Percentiles rank a stretch among this genome's conserved stretches.
These are phyloP conservation scores for Backusella sp. DNA, from an alignment of 192 early-diverging fungal genomes.

Conservation along the genomic window DNA sequence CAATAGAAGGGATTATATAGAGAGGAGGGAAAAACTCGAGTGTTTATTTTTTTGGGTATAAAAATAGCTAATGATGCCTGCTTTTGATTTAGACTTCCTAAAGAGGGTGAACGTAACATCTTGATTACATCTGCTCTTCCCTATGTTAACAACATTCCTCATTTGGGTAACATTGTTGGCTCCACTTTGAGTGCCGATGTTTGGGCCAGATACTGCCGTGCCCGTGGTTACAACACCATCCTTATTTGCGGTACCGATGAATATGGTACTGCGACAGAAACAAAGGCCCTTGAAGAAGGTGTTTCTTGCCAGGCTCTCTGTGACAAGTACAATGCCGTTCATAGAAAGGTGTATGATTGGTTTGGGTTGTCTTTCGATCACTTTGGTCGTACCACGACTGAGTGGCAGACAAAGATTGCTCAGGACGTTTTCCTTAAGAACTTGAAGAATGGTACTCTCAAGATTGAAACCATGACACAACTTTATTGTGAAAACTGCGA, in stretches of 20 bases:
- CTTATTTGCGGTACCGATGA: conserved; percentile 98
- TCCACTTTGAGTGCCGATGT: conserved; percentile 97
- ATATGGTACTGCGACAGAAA: conserved; percentile 99
- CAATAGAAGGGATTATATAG: not conserved
- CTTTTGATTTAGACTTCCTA: conserved; percentile 42
- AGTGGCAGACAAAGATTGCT: conserved; percentile 87
- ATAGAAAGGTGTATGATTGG: conserved; percentile 91
- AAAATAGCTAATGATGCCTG: not conserved
- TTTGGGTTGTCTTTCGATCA: conserved; percentile 93
- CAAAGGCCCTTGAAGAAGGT: conserved; percentile 93
- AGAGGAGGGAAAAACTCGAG: not conserved
- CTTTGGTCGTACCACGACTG: conserved; percentile 94
- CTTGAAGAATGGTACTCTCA: conserved; percentile 66
- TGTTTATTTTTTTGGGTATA: no score
- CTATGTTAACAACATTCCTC: conserved; percentile 99
- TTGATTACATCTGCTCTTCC: conserved; percentile 96
- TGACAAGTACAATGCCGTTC: conserved; percentile 93
- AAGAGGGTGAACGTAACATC: conserved; percentile 76
- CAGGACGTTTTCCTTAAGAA: conserved; percentile 86
- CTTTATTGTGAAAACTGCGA: conserved; percentile 88
- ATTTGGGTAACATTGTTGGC: conserved; percentile 99
- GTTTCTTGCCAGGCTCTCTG: conserved; percentile 89
- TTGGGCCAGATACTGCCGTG: conserved; percentile 89
- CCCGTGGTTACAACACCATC: conserved; percentile 86
- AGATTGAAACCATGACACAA: conserved; percentile 80